Evolutionary conservation across 2,329 filamentous ascomycete genomes (phyloP).

Genomic region (Emmonsiellopsis sp.): DNA sequence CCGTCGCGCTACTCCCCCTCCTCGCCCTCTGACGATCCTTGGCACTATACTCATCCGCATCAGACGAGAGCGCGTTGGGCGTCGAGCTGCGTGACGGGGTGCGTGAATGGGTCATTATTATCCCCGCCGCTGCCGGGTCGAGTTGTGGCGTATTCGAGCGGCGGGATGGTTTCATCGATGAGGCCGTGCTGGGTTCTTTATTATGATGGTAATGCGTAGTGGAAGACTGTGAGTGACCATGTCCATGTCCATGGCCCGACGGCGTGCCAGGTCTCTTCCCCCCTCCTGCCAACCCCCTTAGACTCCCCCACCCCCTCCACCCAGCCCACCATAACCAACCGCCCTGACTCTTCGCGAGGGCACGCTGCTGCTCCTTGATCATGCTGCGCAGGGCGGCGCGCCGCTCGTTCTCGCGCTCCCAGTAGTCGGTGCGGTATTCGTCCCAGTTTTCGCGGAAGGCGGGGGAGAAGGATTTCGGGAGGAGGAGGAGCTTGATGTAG

Average conservation of each 20-base stretch:
- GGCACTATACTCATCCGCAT: constrained; percentile 24
- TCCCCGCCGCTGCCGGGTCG: constrained; percentile 6
- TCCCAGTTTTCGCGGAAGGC: constrained; percentile 98
- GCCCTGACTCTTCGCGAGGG: constrained; percentile 55
- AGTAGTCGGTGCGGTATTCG: constrained; percentile 85
- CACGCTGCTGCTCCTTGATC: constrained; percentile 58
- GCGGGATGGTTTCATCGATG: constrained; percentile 7
- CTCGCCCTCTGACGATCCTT: constrained; percentile 26
- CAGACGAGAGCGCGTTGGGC: constrained; percentile 22
- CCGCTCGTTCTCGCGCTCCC: constrained; percentile 92
- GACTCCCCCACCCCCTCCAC: constrained; percentile 45
- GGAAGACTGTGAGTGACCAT: background rate
- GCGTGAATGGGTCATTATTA: constrained; percentile 30
- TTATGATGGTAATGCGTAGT: constrained; percentile 16
- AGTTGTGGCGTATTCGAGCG: constrained; percentile 7
- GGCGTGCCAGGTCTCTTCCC: background rate
- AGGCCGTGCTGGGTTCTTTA: constrained; percentile 20
- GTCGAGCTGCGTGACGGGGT: constrained; percentile 35
- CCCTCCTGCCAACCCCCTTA: background rate
- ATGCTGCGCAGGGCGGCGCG: constrained; percentile 63
- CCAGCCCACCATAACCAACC: constrained; percentile 83
- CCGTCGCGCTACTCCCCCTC: constrained; percentile 26
- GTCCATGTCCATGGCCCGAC: background rate
- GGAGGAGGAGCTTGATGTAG: constrained; percentile 78
- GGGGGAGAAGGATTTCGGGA: constrained; percentile 90